Evolutionary conservation across 2,329 filamentous ascomycete species (phyloP).

Genomic region (Xylaria hypoxylon): DNA sequence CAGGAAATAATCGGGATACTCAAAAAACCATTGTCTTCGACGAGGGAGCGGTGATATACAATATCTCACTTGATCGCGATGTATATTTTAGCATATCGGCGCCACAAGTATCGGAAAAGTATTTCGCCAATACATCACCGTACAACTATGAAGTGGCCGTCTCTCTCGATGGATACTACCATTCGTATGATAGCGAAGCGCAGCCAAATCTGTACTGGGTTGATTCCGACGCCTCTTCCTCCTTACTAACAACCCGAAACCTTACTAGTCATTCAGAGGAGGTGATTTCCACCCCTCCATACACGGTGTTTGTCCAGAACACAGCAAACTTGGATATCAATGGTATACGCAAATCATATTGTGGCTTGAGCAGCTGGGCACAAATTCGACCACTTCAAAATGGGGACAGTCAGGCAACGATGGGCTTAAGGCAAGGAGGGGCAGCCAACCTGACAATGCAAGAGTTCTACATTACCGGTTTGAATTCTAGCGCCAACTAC

Average conservation of each 20-base stretch:
- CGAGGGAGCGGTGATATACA: conserved; percentile 76
- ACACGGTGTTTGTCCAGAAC: conserved; percentile 81
- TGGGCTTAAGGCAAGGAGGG: conserved; percentile 76
- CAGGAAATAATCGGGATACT: conserved; percentile 58
- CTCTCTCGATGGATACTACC: conserved; percentile 83
- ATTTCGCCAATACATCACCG: conserved; percentile 64
- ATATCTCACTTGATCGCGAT: conserved; percentile 70
- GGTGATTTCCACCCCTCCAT: conserved; percentile 70
- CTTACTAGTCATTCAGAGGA: conserved; percentile 69
- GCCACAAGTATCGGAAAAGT: conserved; percentile 68
- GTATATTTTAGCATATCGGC: conserved; percentile 83
- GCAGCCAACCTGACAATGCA: conserved; percentile 78
- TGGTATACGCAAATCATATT: conserved; percentile 84
- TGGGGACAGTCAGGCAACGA: conserved; percentile 61
- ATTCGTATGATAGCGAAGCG: conserved; percentile 67
- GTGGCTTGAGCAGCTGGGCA: conserved; percentile 77
- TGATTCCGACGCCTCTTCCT: conserved; percentile 84
- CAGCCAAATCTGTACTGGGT: conserved; percentile 77
- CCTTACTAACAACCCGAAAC: conserved; percentile 82
- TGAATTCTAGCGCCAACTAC: conserved; percentile 80
- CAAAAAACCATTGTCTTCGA: conserved; percentile 66
- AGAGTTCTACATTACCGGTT: conserved; percentile 84
- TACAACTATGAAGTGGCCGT: conserved; percentile 87
- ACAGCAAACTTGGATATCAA: conserved; percentile 67
- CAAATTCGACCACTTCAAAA: conserved; percentile 70